Percentiles rank a stretch among this genome's conserved stretches.
Conservation (phyloP, 306 rosid species). For the Ormosia semicastrata region DNA sequence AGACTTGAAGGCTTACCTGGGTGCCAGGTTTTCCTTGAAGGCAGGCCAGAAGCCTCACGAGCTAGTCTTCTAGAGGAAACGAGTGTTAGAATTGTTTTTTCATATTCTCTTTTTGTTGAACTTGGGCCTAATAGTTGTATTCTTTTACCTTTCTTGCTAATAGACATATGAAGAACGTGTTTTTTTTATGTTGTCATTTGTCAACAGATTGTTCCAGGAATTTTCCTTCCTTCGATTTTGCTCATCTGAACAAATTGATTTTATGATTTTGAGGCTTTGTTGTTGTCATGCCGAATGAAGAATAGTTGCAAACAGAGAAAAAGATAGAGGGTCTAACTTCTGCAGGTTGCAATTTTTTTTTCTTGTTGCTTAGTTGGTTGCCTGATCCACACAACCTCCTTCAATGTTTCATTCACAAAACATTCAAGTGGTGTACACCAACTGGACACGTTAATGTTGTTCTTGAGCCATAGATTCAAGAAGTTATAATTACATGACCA, state of each 20-base stretch:
- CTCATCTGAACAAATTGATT: neutral
- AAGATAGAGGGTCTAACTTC: neutral
- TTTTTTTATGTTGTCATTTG: neutral
- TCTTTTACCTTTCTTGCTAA: neutral
- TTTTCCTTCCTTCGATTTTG: slow-evolving; percentile 2
- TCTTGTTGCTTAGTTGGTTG: neutral
- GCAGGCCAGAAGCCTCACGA: slow-evolving; percentile 30
- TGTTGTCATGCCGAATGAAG: neutral
- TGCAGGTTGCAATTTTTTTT: neutral
- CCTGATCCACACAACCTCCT: neutral
- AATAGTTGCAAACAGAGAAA: neutral
- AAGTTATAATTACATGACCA: too few species aligned
- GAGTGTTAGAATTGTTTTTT: slow-evolving; percentile 5
- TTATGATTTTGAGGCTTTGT: neutral
- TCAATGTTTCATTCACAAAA: too few species aligned
- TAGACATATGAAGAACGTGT: neutral
- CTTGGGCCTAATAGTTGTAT: neutral
- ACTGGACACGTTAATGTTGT: too few species aligned
- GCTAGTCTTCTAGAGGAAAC: slow-evolving; percentile 14
- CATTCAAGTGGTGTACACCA: too few species aligned
- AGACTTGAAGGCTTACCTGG: slow-evolving; percentile 66
- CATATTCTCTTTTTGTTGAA: slow-evolving; percentile 4
- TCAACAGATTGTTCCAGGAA: neutral
- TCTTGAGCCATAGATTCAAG: too few species aligned
- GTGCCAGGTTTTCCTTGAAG: slow-evolving; percentile 56